Evolutionary conservation across 805 yeast genomes (phyloP).

Genomic region (Sugiyamaella chiloensis): DNA sequence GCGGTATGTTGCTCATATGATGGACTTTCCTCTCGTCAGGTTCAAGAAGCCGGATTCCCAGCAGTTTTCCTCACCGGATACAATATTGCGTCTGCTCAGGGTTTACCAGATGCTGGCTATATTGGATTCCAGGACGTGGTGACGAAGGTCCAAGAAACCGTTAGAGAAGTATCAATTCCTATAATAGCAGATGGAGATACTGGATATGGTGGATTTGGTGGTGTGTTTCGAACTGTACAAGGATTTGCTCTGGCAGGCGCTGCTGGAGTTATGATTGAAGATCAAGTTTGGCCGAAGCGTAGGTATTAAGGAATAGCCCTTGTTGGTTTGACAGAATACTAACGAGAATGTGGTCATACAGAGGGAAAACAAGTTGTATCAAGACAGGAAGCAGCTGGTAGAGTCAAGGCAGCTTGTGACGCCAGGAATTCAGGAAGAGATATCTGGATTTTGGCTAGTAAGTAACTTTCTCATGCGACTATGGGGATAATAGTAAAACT

Average conservation of each 20-base stretch:
- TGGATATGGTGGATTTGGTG: slow-evolving; percentile 15
- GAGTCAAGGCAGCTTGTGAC: slow-evolving; percentile 12
- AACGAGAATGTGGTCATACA: slow-evolving; percentile 14
- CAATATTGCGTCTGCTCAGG: slow-evolving; percentile 10
- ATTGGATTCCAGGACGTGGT: slow-evolving; percentile 14
- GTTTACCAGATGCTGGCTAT: slow-evolving; percentile 13
- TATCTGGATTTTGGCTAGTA: slow-evolving; percentile 13
- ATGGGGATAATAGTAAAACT: no score
- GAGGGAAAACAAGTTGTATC: slow-evolving; percentile 12
- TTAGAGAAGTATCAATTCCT: slow-evolving; percentile 6
- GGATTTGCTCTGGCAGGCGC: slow-evolving; percentile 16
- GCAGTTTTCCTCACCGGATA: slow-evolving; percentile 13
- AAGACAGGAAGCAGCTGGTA: slow-evolving; percentile 11
- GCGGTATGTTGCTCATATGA: slow-evolving; percentile 14
- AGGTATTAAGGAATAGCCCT: no score
- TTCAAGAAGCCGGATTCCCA: slow-evolving; percentile 15
- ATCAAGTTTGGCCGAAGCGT: slow-evolving; percentile 15
- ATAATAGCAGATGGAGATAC: slow-evolving; percentile 17
- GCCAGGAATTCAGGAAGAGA: slow-evolving; percentile 11
- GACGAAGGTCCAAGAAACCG: slow-evolving; percentile 6
- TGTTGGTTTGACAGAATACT: no score
- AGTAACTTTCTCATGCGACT: no score
- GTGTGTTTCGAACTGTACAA: slow-evolving; percentile 14
- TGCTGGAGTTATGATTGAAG: slow-evolving; percentile 15
- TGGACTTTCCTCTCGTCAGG: slow-evolving; percentile 12